phyloP scores from a whole-genome alignment of 2,329 filamentous ascomycete genomes.

The Plectosphaerella cucumerina region DNA sequence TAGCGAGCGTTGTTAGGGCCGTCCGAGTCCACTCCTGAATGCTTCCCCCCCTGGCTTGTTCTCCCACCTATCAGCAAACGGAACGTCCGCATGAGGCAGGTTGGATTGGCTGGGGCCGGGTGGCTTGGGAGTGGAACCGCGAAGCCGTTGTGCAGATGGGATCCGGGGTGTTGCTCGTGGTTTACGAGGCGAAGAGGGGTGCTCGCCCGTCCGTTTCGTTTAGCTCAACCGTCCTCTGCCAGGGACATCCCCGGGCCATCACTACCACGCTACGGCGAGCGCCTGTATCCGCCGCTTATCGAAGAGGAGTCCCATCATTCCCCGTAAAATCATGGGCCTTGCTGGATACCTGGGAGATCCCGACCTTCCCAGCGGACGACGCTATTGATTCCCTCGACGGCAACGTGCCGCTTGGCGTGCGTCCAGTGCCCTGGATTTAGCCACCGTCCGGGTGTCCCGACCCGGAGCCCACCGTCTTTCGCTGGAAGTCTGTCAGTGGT shows the following conservation, averaged over 20 bases:
- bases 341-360: not conserved
- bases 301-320: not conserved
- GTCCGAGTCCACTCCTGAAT: slow-evolving; percentile 4
- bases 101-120: slow-evolving; percentile 10
- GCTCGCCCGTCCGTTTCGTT: not conserved
- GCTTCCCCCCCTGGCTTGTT: slow-evolving; percentile 7
- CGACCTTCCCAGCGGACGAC: not conserved
- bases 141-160: not conserved
- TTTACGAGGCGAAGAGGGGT: not conserved
- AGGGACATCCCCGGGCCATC: not conserved
- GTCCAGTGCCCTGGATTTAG: not conserved
- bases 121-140: not conserved
- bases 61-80: slow-evolving; percentile 21
- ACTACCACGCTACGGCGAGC: not conserved
- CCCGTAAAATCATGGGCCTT: not conserved
- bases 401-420: slow-evolving; percentile 5
- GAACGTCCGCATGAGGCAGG: slow-evolving; percentile 22
- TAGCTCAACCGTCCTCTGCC: not conserved
- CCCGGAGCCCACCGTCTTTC: not conserved
- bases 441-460: not conserved
- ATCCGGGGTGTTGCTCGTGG: slow-evolving; percentile 1
- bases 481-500: not conserved
- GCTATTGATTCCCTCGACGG: slow-evolving; percentile 4
- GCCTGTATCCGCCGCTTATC: not conserved
- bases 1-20: not conserved